Evolutionary conservation across 192 early-diverging fungal genomes (phyloP), one percentile per base, ranked within the genome.

Genomic region (Mortierella antarctica): DNA sequence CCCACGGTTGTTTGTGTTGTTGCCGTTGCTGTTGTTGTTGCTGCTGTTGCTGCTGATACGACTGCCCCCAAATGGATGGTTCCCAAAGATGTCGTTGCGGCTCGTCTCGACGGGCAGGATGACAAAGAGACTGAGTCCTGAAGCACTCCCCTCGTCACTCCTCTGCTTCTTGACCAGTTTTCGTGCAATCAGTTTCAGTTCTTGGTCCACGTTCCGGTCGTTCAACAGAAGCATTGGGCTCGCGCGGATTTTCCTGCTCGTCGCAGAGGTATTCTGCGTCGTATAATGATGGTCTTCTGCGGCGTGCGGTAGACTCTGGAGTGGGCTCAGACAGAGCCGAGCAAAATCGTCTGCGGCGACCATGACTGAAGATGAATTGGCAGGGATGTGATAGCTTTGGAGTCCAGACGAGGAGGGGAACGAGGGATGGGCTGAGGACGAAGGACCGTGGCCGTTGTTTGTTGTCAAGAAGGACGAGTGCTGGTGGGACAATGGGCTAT

Each of bases 41-140:
- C 14, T 17, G 8, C 21, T 54, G 15, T 4, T 54, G 47, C 21
- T 59, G 7, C 46, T 59, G 4, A 47, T 62, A 14, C 17, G 44
- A 14, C 18, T 64, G n/a, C 20, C n/a, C 9, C 53, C 57, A n/a
- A 17, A 55, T 7, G 74, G 74, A 7, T 70, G 62, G 63, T 70
- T 65, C 14, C 70, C 63, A 65, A 70, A 78, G 44, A 78, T 31
- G 31, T 31, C 31, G 45, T 62, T 62, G 31, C 17, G 44, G 17
- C 18, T 64, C 7, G 44, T 17, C 9, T 53, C 57, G 18, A 17
- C 55, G 17, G 74, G 74, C 8, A 78, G 62, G 63, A 78, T 65
- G 20, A 78, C 63, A 65, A 70, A 78, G 31, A 78, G 51, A 59
- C 56, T 65, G 14, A 56, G 66, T 15, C 20, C 51, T 21, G 52